Evolutionary conservation across 306 rosid species (phyloP).

Genomic region (Vachellia pachyceras): DNA sequence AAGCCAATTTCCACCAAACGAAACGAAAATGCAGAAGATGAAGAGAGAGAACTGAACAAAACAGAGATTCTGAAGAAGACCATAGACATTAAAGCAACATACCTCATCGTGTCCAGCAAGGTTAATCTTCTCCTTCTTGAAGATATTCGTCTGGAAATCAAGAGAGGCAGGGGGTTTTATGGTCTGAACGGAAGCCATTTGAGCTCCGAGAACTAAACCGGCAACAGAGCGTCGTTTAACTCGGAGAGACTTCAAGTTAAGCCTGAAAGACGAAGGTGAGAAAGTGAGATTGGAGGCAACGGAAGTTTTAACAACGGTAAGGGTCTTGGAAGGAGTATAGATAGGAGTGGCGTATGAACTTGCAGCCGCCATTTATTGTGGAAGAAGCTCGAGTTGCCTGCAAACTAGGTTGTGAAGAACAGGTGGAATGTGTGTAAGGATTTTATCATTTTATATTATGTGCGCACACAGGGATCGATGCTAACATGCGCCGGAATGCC

Average conservation of each 20-base stretch:
- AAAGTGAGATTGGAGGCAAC: slow-evolving; percentile 42
- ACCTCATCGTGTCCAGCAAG: slow-evolving; percentile 98
- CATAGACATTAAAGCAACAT: background rate
- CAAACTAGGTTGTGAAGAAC: background rate
- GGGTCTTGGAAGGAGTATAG: slow-evolving; percentile 45
- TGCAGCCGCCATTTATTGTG: slow-evolving; percentile 50
- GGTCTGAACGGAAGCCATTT: slow-evolving; percentile 68
- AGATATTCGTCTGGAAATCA: slow-evolving; percentile 78
- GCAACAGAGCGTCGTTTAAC: slow-evolving; percentile 16
- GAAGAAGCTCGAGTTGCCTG: background rate
- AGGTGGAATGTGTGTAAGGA: too few species aligned
- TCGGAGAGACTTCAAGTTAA: slow-evolving; percentile 37
- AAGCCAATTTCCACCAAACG: background rate
- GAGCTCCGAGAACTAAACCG: slow-evolving; percentile 63
- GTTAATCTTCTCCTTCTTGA: slow-evolving; percentile 83
- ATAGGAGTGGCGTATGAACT: slow-evolving; percentile 44
- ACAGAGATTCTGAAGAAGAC: background rate
- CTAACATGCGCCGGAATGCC: background rate
- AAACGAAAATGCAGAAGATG: background rate
- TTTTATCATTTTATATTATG: background rate
- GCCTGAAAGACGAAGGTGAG: slow-evolving; percentile 41
- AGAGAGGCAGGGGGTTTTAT: slow-evolving; percentile 45
- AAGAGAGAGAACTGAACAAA: background rate
- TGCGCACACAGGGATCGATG: background rate
- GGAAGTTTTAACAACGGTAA: slow-evolving; percentile 27